These are phyloP conservation scores for Exophiala sideris DNA, from an alignment of 2,329 filamentous ascomycete genomes.

Conservation along the genomic window DNA sequence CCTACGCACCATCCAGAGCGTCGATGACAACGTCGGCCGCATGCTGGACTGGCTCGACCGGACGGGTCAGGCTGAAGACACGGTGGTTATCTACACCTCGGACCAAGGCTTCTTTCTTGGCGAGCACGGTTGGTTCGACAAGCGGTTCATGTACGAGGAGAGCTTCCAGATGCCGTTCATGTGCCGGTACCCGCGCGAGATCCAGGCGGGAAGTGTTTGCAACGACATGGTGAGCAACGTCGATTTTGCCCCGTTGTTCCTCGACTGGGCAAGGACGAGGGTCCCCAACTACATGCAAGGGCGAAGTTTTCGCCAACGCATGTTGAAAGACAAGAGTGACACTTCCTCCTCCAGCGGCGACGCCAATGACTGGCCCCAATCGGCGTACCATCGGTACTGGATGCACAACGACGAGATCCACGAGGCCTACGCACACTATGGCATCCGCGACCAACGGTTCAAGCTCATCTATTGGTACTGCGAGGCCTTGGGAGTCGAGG, in stretches of 20 bases:
- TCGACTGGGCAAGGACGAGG: conserved; percentile 44
- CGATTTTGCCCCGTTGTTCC: conserved; percentile 52
- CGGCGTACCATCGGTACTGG: conserved; percentile 56
- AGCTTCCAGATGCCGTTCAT: conserved; percentile 57
- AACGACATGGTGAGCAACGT: conserved; percentile 54
- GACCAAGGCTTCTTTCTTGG: conserved; percentile 58
- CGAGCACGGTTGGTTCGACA: conserved; percentile 58
- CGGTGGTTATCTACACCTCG: conserved; percentile 53
- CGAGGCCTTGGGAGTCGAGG: conserved; percentile 46
- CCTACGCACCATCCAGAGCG: conserved; percentile 50
- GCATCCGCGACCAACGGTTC: conserved; percentile 50
- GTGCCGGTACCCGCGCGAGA: conserved; percentile 45
- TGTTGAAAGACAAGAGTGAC: too few species aligned
- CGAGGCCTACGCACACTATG: conserved; percentile 52
- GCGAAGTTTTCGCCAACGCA: conserved; percentile 37
- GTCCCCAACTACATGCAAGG: conserved; percentile 54
- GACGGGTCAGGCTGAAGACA: conserved; percentile 44
- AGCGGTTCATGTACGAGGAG: conserved; percentile 58
- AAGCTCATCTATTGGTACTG: conserved; percentile 59
- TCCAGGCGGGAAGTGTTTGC: conserved; percentile 39
- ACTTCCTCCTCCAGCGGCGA: conserved; percentile 34
- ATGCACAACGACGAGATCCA: conserved; percentile 54
- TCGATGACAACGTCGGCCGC: conserved; percentile 53
- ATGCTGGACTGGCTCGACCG: conserved; percentile 48
- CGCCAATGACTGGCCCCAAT: conserved; percentile 48